Conservation (phyloP, 768 basidiomycete species). For the Serendipita indica region DNA sequence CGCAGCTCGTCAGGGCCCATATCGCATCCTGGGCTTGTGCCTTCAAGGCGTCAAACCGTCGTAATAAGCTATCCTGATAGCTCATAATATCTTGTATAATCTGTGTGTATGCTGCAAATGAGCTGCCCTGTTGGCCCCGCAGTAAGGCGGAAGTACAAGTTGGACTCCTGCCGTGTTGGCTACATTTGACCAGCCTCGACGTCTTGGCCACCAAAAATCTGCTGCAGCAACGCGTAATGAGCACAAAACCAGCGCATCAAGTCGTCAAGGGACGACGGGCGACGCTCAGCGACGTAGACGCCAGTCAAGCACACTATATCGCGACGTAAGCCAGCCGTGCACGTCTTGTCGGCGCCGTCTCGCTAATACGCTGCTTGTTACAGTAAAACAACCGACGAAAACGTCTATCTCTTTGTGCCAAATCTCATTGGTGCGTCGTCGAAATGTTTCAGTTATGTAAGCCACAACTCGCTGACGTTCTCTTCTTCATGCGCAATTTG, state of each 20-base stretch:
- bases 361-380: background rate
- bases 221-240: background rate
- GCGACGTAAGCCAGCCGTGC: background rate
- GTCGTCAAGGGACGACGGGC: background rate
- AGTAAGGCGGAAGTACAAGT: too few relatives aligned
- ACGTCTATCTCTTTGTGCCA: conserved; percentile 34
- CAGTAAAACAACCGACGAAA: conserved; percentile 21
- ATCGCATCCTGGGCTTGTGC: conserved; percentile 72
- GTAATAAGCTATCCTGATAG: conserved; percentile 18
- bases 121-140: too few relatives aligned
- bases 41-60: conserved; percentile 40
- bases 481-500: background rate
- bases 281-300: background rate
- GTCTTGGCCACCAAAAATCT: too few relatives aligned
- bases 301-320: conserved; percentile 1
- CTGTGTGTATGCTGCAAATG: too few relatives aligned
- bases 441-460: background rate
- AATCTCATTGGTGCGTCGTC: conserved; percentile 27
- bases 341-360: background rate
- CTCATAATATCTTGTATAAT: background rate
- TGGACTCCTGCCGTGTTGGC: too few relatives aligned
- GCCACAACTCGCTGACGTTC: background rate
- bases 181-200: too few relatives aligned
- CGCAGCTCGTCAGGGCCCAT: conserved; percentile 65
- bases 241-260: background rate